Evolutionary conservation across 2,329 filamentous ascomycete genomes (phyloP).

Genomic region (Fusarium nisikadoi): DNA sequence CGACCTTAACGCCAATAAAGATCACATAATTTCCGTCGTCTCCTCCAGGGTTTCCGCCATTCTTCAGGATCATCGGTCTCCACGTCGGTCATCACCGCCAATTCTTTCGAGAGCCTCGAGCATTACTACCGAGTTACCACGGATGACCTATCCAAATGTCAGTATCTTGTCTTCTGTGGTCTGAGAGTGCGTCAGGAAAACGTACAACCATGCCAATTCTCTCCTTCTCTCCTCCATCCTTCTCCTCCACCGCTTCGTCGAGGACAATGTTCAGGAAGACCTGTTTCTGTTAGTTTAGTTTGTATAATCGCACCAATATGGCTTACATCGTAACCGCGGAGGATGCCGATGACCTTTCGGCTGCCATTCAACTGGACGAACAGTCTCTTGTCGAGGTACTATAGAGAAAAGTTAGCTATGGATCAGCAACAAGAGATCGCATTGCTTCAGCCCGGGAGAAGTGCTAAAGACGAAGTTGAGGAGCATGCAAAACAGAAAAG

Average conservation of each 20-base stretch:
- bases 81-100: constrained; percentile 66
- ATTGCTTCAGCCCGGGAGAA: neutral
- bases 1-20: constrained; percentile 51
- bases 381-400: constrained; percentile 99
- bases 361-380: constrained; percentile 98
- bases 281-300: constrained; percentile 57
- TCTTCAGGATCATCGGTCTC: constrained; percentile 41
- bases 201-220: constrained; percentile 91
- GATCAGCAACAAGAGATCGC: neutral
- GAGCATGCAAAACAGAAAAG: neutral
- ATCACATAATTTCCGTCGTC: constrained; percentile 37
- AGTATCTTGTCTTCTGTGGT: constrained; percentile 27
- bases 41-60: constrained; percentile 10
- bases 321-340: constrained; percentile 94
- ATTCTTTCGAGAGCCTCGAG: constrained; percentile 83
- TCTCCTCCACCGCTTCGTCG: constrained; percentile 96
- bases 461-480: fast-evolving
- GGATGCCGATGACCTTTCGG: constrained; percentile 93
- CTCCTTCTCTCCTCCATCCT: constrained; percentile 88
- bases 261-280: constrained; percentile 98
- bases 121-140: constrained; percentile 98
- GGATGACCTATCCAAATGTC: constrained; percentile 76
- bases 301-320: neutral
- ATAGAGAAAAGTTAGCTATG: constrained; percentile 42
- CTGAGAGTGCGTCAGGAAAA: constrained; percentile 32